Conservation (phyloP, 129 eudicot genomes). For the Rutidosis leptorrhynchoides region DNA sequence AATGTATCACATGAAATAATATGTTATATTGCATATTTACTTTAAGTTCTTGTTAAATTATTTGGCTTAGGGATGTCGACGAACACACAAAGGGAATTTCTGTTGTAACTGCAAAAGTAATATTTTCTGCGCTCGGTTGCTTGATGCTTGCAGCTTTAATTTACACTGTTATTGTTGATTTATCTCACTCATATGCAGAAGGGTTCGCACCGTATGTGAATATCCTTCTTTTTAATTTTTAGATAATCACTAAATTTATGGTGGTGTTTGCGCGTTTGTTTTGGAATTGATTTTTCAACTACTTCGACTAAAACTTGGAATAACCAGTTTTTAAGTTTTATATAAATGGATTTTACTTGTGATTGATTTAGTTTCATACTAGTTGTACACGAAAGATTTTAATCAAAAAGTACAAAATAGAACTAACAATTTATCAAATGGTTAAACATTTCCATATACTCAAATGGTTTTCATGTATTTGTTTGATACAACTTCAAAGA, state of each 20-base stretch:
- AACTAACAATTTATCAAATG: background rate
- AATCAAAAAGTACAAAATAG: background rate
- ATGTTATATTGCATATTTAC: background rate
- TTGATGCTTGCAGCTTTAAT: constrained; percentile 50
- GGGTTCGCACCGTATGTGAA: constrained; percentile 42
- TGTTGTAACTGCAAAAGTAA: constrained; percentile 42
- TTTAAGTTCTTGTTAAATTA: constrained; percentile 11
- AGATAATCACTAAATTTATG: background rate
- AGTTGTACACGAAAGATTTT: background rate
- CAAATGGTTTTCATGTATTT: background rate
- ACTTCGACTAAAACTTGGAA: background rate
- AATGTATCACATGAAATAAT: background rate
- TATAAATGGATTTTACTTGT: background rate
- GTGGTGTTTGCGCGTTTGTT: background rate
- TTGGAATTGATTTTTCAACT: too few relatives aligned
- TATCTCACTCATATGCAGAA: constrained; percentile 48
- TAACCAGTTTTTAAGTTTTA: background rate
- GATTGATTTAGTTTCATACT: background rate
- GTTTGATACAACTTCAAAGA: background rate
- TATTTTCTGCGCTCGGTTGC: constrained; percentile 53
- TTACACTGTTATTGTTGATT: constrained; percentile 46
- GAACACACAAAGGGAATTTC: constrained; percentile 30
- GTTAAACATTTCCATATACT: background rate
- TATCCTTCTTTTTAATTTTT: background rate
- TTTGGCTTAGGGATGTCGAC: constrained; percentile 29